Evolutionary conservation across 164 flowering plant species (phyloP), one percentile per base, ranked within the genome.

Genomic region (Protea cynaroides): DNA sequence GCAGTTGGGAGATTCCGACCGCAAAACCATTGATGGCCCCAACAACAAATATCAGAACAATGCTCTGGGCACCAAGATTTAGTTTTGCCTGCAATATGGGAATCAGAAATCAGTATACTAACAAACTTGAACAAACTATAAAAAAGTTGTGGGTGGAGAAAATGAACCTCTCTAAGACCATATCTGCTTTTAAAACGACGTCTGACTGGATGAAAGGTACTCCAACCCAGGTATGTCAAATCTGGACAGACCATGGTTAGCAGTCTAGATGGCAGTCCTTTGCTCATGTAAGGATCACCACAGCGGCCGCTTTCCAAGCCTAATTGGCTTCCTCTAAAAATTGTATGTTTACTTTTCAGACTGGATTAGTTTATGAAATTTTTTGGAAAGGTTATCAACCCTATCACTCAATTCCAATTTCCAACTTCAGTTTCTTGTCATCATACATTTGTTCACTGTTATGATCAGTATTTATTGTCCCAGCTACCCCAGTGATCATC

Each of bases 181-280:
- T 91, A 91, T 79, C 97, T 84, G 74, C 96, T 93, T 79, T 93
- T 93, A 43, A 93, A 86, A 68, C 91, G 85, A 29, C 96, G 82
- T 8, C 96, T 96, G n/a, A 94, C 97, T 0, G 49, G 97, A 89
- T 13, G 99, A 89, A 77, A 91, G 99, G 71, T 91, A 84, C 71
- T 89, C 92, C 76, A 94, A 74, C 7, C 93, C 93, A 64, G 95
- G 91, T 61, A 94, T 71, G 66, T 89, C 96, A 54, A 78, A 56
- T 69, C 82, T 89, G 62, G 75, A 74, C 70, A 94, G 22, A 84
- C 69, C 72, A 77, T 73, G 7, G 82, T 83, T 19, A 94, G 71
- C 68, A 91, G 76, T 76, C 82, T 94, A 65, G 79, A 79, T 2
- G 91, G 75, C 60, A 91, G 69, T 34, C 97, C 90, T 75, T 80